Evolutionary conservation across 2,329 filamentous ascomycete species (phyloP).

Genomic region (Calonectria honghensis): DNA sequence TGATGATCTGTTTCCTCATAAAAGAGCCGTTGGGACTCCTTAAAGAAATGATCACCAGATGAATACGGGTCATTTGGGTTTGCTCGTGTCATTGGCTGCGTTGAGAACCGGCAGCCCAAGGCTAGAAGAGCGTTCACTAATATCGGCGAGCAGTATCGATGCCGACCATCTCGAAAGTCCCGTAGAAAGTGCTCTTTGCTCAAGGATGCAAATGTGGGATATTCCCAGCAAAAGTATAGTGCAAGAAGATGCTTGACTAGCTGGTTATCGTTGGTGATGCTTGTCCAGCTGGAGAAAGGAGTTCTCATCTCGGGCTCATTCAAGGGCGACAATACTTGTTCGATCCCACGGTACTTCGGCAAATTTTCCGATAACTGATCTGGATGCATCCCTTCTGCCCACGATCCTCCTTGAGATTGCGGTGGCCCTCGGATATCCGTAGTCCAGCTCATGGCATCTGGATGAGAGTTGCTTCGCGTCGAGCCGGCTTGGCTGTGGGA

Average conservation of each 20-base stretch:
- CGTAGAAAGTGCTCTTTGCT: slow-evolving; percentile 82
- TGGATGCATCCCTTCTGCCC: slow-evolving; percentile 67
- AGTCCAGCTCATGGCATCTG: slow-evolving; percentile 68
- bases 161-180: slow-evolving; percentile 77
- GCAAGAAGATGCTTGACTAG: slow-evolving; percentile 79
- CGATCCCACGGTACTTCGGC: slow-evolving; percentile 63
- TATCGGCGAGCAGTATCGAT: slow-evolving; percentile 80
- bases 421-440: slow-evolving; percentile 62
- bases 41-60: slow-evolving; percentile 84
- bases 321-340: slow-evolving; percentile 69
- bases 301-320: slow-evolving; percentile 66
- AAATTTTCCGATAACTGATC: slow-evolving; percentile 58
- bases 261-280: slow-evolving; percentile 72
- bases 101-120: slow-evolving; percentile 81
- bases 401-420: slow-evolving; percentile 69
- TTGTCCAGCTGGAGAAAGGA: slow-evolving; percentile 74
- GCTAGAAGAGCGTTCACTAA: slow-evolving; percentile 80
- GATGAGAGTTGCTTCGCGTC: slow-evolving; percentile 67
- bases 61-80: slow-evolving; percentile 77
- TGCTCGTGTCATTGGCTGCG: slow-evolving; percentile 77
- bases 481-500: slow-evolving; percentile 67
- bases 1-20: slow-evolving; percentile 75
- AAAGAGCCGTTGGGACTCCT: slow-evolving; percentile 78
- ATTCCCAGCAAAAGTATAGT: slow-evolving; percentile 85
- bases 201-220: slow-evolving; percentile 83